Percentiles rank a stretch among this genome's conserved stretches.
These are phyloP conservation scores for Fusarium sacchari DNA, from an alignment of 2,329 filamentous ascomycete species.

Conservation along the genomic window DNA sequence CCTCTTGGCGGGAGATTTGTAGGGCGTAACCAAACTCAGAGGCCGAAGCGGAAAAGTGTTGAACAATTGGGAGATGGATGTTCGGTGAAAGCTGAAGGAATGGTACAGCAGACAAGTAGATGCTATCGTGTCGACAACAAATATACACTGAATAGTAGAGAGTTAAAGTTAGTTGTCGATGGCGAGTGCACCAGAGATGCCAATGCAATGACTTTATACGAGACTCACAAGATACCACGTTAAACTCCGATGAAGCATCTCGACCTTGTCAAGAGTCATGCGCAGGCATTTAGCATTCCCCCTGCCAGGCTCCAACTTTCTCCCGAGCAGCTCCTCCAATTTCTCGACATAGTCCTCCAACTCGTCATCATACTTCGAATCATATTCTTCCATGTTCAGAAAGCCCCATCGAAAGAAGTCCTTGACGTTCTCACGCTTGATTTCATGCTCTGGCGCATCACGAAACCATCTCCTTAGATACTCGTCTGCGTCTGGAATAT, in stretches of 20 bases:
- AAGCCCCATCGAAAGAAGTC: constrained; percentile 72
- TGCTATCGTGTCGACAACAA: constrained; percentile 56
- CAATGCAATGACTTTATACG: fast-evolving
- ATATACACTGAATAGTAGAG: constrained; percentile 50
- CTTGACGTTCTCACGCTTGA: constrained; percentile 68
- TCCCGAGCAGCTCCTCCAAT: constrained; percentile 62
- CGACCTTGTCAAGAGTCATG: constrained; percentile 66
- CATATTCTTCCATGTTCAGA: constrained; percentile 57
- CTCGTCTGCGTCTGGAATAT: constrained; percentile 61
- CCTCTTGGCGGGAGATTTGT: constrained; percentile 57
- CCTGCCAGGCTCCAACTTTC: constrained; percentile 60
- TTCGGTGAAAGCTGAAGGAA: constrained; percentile 60
- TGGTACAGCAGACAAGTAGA: constrained; percentile 50
- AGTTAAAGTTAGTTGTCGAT: constrained; percentile 6
- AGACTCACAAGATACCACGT: constrained; percentile 64
- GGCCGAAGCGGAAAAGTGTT: constrained; percentile 65
- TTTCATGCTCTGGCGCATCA: constrained; percentile 60
- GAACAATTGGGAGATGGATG: constrained; percentile 47
- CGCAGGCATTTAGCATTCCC: constrained; percentile 63
- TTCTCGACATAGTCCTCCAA: constrained; percentile 64
- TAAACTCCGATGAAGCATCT: constrained; percentile 65
- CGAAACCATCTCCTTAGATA: constrained; percentile 69
- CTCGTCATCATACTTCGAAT: constrained; percentile 60
- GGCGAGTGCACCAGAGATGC: not conserved
- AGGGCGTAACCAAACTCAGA: constrained; percentile 56